Conservation (phyloP, 2,329 filamentous ascomycete genomes). For the Penicillium fuscoglaucum region DNA sequence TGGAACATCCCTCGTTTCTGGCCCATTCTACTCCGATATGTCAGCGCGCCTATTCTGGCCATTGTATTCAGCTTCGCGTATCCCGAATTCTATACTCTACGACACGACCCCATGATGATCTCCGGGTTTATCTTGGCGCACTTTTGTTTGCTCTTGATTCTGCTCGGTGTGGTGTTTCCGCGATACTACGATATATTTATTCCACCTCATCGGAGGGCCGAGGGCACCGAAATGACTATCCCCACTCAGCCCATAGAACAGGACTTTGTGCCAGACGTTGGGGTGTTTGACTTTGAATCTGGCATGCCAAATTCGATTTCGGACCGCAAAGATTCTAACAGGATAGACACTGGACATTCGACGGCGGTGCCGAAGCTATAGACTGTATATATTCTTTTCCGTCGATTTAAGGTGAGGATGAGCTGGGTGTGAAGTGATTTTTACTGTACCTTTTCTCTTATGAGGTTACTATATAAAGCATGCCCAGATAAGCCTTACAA, state of each 20-base stretch:
- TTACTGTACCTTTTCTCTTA: neutral
- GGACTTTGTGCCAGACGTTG: neutral
- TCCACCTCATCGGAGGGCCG: constrained; percentile 47
- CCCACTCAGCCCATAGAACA: constrained; percentile 3
- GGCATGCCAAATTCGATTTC: neutral
- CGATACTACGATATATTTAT: constrained; percentile 57
- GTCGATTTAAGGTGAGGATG: neutral
- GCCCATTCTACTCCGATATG: constrained; percentile 52
- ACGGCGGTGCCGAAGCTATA: neutral
- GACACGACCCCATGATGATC: constrained; percentile 54
- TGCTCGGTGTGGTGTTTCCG: constrained; percentile 53
- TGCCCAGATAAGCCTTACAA: no score
- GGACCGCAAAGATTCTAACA: neutral
- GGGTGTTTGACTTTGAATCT: neutral
- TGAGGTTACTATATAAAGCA: no score
- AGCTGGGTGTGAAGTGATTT: neutral
- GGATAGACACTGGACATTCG: neutral
- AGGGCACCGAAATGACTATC: constrained; percentile 37
- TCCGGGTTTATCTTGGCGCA: constrained; percentile 53
- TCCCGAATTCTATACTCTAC: constrained; percentile 50
- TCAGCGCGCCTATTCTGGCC: constrained; percentile 52
- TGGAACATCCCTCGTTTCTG: constrained; percentile 58
- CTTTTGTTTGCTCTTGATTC: constrained; percentile 49
- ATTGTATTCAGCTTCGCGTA: constrained; percentile 57
- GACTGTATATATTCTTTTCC: neutral